Conservation (phyloP, 495 filamentous ascomycete species). For the Annulohypoxylon stygium region DNA sequence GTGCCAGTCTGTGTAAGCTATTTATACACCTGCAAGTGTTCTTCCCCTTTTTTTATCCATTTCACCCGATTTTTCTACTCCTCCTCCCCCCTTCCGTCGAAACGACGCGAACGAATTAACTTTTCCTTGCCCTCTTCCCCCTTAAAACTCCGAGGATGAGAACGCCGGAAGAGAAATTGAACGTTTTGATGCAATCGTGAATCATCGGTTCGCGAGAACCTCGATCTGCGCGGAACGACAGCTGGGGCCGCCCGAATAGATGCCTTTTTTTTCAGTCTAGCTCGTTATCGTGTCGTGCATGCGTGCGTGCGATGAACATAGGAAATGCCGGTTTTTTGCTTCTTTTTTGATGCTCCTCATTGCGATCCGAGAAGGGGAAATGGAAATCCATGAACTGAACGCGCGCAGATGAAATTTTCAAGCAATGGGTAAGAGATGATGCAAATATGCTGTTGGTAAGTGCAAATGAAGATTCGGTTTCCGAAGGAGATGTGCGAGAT, state of each 20-base stretch:
- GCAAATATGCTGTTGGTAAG: not conserved
- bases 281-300: conserved; percentile 20
- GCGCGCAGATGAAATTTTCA: not conserved
- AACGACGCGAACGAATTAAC: not conserved
- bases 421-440: not conserved
- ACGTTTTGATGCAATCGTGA: conserved; percentile 3
- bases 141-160: not conserved
- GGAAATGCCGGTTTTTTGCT: not conserved
- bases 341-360: not conserved
- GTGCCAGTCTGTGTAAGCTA: conserved; percentile 10
- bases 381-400: not conserved
- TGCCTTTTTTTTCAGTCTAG: conserved; percentile 4
- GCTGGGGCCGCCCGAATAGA: conserved; percentile 5
- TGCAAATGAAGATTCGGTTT: not conserved
- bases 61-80: not conserved
- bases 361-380: not conserved
- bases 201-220: conserved; percentile 10
- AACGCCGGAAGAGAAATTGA: conserved; percentile 9
- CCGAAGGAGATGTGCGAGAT: not conserved
- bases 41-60: not conserved
- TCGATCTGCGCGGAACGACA: not conserved
- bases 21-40: conserved; percentile 26
- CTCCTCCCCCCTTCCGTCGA: not conserved
- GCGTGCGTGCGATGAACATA: not conserved
- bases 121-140: not conserved